These are phyloP conservation scores for Neovahlkampfia damariscottae DNA, from an alignment of 78 protist species.

Conservation along the genomic window DNA sequence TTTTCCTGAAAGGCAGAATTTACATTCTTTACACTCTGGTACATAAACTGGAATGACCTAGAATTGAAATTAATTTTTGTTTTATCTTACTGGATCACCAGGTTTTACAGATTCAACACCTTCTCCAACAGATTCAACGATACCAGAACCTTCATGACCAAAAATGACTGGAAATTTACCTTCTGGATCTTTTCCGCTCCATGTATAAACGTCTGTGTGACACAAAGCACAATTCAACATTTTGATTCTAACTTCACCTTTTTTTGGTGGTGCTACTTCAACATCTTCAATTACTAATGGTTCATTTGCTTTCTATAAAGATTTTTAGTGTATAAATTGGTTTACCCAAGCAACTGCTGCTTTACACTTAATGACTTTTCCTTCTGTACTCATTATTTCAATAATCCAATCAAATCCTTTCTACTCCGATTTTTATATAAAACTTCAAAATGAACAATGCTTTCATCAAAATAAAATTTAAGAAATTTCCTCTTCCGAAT, in stretches of 20 bases:
- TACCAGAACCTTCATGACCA: conserved; percentile 88
- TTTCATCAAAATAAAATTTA: no score
- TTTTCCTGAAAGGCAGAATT: conserved; percentile 61
- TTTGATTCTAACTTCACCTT: conserved; percentile 82
- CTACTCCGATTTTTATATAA: no score
- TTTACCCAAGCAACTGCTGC: conserved; percentile 1
- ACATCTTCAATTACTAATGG: conserved; percentile 44
- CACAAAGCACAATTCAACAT: conserved; percentile 67
- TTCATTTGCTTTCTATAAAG: neutral
- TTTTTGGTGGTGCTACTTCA: conserved; percentile 79
- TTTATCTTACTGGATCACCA: no score
- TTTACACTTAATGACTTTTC: neutral
- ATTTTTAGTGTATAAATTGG: neutral
- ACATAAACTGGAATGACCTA: conserved; percentile 72
- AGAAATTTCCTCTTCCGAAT: no score
- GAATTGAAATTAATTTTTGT: no score
- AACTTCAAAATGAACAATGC: no score
- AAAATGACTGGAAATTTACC: conserved; percentile 71
- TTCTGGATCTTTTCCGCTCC: conserved; percentile 46
- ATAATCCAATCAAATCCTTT: no score
- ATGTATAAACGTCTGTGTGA: conserved; percentile 80
- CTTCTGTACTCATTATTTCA: no score
- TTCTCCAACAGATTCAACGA: conserved; percentile 85
- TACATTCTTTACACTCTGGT: conserved; percentile 61
- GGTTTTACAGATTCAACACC: conserved; percentile 50